These are phyloP conservation scores for Pythium chondricola DNA, from an alignment of 352 stramenopile genomes.

Conservation along the genomic window DNA sequence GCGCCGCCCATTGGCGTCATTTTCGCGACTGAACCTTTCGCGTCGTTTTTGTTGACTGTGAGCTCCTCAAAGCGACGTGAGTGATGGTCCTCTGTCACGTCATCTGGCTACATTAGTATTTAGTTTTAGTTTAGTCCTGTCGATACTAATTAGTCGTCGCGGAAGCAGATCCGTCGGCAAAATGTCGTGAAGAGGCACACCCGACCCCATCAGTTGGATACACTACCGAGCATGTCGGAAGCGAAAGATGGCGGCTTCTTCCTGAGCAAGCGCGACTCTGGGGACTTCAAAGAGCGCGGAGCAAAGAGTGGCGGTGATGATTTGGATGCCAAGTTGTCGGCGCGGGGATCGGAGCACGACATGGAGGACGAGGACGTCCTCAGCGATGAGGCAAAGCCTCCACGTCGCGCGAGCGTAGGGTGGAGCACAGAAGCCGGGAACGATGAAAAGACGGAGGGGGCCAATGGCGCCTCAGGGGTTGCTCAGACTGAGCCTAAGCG, in stretches of 20 bases:
- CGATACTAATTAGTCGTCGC: too few species aligned
- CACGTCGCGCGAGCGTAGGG: slow-evolving; percentile 52
- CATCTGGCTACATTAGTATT: too few species aligned
- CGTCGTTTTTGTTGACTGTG: not conserved
- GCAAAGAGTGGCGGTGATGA: slow-evolving; percentile 1
- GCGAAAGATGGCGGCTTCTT: slow-evolving; percentile 21
- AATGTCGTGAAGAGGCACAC: too few species aligned
- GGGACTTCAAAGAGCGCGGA: slow-evolving; percentile 7
- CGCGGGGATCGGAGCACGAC: slow-evolving; percentile 17
- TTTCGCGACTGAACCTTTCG: too few species aligned
- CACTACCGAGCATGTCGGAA: slow-evolving; percentile 11
- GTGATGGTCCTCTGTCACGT: slow-evolving; percentile 12
- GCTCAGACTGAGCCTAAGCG: slow-evolving; percentile 45
- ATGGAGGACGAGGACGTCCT: slow-evolving; percentile 47
- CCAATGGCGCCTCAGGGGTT: too few species aligned
- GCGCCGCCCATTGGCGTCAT: too few species aligned
- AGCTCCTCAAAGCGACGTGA: too few species aligned
- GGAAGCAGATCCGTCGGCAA: too few species aligned
- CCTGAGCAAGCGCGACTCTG: slow-evolving; percentile 12
- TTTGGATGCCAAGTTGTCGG: slow-evolving; percentile 8
- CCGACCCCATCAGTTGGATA: too few species aligned
- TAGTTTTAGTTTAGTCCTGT: too few species aligned
- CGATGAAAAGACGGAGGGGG: slow-evolving; percentile 9
- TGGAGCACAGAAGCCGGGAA: slow-evolving; percentile 35
- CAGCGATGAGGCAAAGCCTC: slow-evolving; percentile 37